Evolutionary conservation across 305 asterid genomes (phyloP).

Genomic region (Fraxinus xanthoxyloides): DNA sequence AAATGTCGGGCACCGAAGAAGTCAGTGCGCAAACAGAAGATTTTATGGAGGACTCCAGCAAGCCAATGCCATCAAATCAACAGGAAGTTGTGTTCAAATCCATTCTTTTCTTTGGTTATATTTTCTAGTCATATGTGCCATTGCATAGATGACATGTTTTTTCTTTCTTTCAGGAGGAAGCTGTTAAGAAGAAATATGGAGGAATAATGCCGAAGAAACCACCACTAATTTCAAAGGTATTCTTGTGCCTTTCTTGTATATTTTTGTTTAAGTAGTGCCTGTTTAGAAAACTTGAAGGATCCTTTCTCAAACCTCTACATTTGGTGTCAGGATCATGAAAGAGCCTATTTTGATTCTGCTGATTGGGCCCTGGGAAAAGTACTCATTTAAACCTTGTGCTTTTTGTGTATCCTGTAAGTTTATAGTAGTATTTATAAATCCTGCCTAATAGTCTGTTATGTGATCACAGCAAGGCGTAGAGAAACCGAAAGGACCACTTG

Average conservation of each 20-base stretch:
- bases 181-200: constrained; percentile 78
- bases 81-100: constrained; percentile 57
- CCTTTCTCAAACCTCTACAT: constrained; percentile 2
- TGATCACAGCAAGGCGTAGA: constrained; percentile 80
- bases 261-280: neutral
- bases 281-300: neutral
- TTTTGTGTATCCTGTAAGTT: constrained; percentile 10
- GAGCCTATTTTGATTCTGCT: constrained; percentile 97
- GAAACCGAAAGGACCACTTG: constrained; percentile 95
- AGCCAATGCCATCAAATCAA: constrained; percentile 52
- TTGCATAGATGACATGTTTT: neutral
- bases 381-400: constrained; percentile 12
- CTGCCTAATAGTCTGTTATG: constrained; percentile 9
- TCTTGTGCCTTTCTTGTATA: neutral
- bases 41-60: constrained; percentile 49
- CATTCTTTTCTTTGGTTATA: neutral
- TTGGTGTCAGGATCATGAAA: constrained; percentile 81
- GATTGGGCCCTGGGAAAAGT: constrained; percentile 99
- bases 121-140: neutral
- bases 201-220: constrained; percentile 85
- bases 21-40: constrained; percentile 50
- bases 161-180: constrained; percentile 59
- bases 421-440: neutral
- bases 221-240: constrained; percentile 88
- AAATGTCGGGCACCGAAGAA: constrained; percentile 71